Base-by-base conservation (phyloP, 305 asterid genomes). In the Fraxinus sp. region DNA sequence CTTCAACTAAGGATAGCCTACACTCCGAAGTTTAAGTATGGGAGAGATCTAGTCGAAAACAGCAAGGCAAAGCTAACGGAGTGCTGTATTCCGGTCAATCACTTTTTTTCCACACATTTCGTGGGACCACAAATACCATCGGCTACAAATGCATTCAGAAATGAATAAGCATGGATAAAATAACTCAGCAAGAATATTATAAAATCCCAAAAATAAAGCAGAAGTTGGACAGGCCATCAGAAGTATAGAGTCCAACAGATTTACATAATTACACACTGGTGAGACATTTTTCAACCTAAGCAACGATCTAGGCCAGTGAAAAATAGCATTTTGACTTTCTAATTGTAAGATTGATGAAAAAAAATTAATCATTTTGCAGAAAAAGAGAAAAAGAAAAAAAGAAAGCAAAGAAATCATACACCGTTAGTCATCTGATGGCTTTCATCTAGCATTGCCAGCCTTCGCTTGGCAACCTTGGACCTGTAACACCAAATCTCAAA, bases 401-500 rank as follows among this genome's bases (percentile, higher is more conserved):
- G 62, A 46, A 3, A 36, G 52, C 14, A 13, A 80, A 84, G 28
- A 79, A 41, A 57, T 88, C 91, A 91, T 68, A 84, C 83, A 57
- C 22, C 18, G 78, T 89, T 89, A 80, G 88, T 72, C 46, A 82
- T 71, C 80, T 76, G 77, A 78, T 85, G 87, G 16, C 76, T 82
- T 16, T 85, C 91, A 37, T 80, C 89, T 16, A 86, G 72, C 86
- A 86, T 46, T 43, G 85, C 89, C 80, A 90, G 87, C 91, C 95
- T 93, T 78, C 92, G 83, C 85, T 82, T 90, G n/a, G 96, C 92
- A 81, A 89, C 95, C 88, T 94, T 93, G 75, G 99, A 94, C 86
- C 97, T 82, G 79, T 90, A 91, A 85, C 98, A 96, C 97, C 98
- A 96, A 11, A 87, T 90, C 86, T 96, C 97, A 85, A 96, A 92